Percentiles rank a stretch among this genome's conserved stretches.
Evolutionary conservation across 495 filamentous ascomycete species (phyloP).

Genomic region (Penicillium canariense): DNA sequence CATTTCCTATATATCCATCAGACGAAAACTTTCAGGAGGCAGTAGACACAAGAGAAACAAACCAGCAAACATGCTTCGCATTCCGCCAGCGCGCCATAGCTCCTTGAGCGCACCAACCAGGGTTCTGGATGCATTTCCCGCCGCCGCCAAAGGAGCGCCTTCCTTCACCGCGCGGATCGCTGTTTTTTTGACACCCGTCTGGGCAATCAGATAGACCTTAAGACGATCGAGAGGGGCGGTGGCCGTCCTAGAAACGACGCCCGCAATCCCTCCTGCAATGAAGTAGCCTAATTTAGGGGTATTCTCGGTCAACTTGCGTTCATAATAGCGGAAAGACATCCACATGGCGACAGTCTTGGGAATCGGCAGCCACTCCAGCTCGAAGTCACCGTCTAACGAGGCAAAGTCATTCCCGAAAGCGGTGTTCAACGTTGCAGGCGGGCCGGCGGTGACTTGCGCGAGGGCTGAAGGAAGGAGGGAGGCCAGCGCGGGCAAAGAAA

Average conservation of each 20-base stretch:
- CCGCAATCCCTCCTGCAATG: constrained; percentile 87
- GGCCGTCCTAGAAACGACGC: constrained; percentile 85
- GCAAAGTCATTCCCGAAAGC: constrained; percentile 31
- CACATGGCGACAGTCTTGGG: constrained; percentile 47
- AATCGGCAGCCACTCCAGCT: constrained; percentile 47
- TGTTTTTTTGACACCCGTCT: constrained; percentile 62
- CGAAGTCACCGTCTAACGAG: constrained; percentile 36
- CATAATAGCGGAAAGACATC: constrained; percentile 50
- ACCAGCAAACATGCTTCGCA: constrained; percentile 94
- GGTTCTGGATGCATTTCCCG: constrained; percentile 64
- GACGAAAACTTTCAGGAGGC: not conserved
- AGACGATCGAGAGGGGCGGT: constrained; percentile 95
- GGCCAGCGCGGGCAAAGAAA: constrained; percentile 39
- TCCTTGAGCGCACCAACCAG: constrained; percentile 68
- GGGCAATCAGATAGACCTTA: constrained; percentile 95
- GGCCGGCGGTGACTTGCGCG: constrained; percentile 30
- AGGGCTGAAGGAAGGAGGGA: constrained; percentile 39
- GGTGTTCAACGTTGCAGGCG: constrained; percentile 21
- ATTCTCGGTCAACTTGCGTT: constrained; percentile 60
- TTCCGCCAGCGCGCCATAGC: constrained; percentile 83
- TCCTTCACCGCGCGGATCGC: constrained; percentile 66
- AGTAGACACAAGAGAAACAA: constrained; percentile 26
- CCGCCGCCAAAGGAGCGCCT: constrained; percentile 63
- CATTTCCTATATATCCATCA: constrained; percentile 66
- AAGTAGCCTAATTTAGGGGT: constrained; percentile 89